A percentile compares a stretch with the other conserved stretches of the same genome.
phyloP scores from a whole-genome alignment of 2,329 filamentous ascomycete species.

The Fusarium compactum region DNA sequence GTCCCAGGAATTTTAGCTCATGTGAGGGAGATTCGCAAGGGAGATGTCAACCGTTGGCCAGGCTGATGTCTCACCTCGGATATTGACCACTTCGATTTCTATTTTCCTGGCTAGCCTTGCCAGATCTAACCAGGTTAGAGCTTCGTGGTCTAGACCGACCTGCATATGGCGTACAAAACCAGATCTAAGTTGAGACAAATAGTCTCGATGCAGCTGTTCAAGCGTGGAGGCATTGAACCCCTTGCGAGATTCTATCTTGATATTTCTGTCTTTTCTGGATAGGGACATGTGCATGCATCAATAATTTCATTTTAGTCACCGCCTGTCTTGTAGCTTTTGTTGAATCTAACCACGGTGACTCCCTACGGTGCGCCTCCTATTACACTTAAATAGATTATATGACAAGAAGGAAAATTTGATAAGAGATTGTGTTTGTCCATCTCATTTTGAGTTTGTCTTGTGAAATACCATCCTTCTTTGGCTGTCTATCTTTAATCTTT shows the following conservation, averaged over 20 bases:
- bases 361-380: background rate
- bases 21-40: background rate
- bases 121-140: background rate
- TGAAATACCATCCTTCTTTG: background rate
- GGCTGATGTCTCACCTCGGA: slow-evolving; percentile 1
- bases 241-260: background rate
- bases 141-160: background rate
- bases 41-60: background rate
- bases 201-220: too few species aligned
- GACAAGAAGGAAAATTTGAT: background rate
- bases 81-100: background rate
- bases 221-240: background rate
- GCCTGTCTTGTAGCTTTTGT: background rate
- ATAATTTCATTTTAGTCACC: too few species aligned
- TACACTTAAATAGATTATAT: background rate
- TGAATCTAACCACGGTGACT: background rate
- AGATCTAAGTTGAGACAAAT: background rate
- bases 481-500: background rate
- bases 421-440: background rate
- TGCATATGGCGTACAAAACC: background rate
- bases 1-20: background rate
- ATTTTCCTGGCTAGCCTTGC: background rate
- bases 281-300: background rate
- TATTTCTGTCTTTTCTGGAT: background rate
- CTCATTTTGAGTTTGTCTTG: too few species aligned